phyloP scores from a whole-genome alignment of 257 asterid species.

The Perilla frutescens region DNA sequence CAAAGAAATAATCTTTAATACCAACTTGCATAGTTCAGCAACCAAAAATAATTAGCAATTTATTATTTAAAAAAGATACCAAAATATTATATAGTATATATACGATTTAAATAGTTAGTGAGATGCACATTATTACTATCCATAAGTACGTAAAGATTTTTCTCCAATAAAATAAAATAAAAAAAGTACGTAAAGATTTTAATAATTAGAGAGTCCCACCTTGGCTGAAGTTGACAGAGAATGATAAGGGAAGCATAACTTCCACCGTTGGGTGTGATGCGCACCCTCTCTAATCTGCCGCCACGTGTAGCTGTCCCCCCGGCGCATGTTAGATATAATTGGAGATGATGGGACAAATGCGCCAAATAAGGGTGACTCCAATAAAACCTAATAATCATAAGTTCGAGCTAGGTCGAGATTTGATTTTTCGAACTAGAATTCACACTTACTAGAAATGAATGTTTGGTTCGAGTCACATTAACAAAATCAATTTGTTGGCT shows the following conservation, averaged over 20 bases:
- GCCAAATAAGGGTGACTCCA: too few relatives aligned
- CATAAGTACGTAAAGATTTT: slow-evolving; percentile 27
- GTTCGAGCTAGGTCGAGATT: too few relatives aligned
- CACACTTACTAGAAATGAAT: too few relatives aligned
- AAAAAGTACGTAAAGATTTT: slow-evolving; percentile 41
- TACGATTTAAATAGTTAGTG: slow-evolving; percentile 10
- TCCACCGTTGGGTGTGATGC: slow-evolving; percentile 42
- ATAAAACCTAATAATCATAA: too few relatives aligned
- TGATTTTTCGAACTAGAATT: too few relatives aligned
- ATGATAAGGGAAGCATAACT: slow-evolving; percentile 39
- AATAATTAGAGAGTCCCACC: slow-evolving; percentile 44
- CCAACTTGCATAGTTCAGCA: slow-evolving; percentile 42
- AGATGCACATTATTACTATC: background rate
- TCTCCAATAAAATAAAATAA: background rate
- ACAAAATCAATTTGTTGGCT: too few relatives aligned
- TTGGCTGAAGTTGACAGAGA: slow-evolving; percentile 49
- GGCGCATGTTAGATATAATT: slow-evolving; percentile 30
- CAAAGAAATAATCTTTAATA: slow-evolving; percentile 39
- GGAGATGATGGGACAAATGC: background rate
- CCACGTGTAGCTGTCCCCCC: slow-evolving; percentile 30
- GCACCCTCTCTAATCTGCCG: slow-evolving; percentile 32
- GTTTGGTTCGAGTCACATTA: too few relatives aligned
- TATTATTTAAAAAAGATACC: background rate
- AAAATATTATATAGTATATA: slow-evolving; percentile 1
- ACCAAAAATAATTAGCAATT: background rate